Conservation (phyloP, 192 early-diverging fungal species). For the Coemansia biformis region DNA sequence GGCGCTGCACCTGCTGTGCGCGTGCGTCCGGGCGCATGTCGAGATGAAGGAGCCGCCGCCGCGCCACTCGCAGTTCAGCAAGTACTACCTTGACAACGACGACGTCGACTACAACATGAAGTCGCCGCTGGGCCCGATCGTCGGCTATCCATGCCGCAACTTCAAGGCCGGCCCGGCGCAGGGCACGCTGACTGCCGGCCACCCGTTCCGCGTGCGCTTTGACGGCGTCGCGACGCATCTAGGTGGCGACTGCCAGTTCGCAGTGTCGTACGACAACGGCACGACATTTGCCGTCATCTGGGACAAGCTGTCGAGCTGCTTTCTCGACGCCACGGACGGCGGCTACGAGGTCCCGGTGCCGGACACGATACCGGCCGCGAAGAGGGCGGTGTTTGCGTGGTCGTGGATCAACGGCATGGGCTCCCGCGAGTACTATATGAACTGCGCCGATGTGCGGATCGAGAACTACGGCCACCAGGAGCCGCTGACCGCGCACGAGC, state of each 20-base stretch:
- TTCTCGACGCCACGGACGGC: conserved; percentile 38
- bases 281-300: conserved; percentile 58
- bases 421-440: conserved; percentile 63
- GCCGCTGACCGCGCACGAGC: conserved; percentile 42
- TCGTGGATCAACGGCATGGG: conserved; percentile 62
- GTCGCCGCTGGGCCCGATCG: conserved; percentile 38
- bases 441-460: conserved; percentile 61
- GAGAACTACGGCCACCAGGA: conserved; percentile 44
- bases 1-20: conserved; percentile 1
- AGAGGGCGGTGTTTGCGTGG: conserved; percentile 57
- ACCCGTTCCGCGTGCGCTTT: conserved; percentile 49
- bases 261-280: conserved; percentile 58
- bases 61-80: conserved; percentile 44
- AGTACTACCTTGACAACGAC: conserved; percentile 42
- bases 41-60: conserved; percentile 46
- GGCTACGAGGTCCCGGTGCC: conserved; percentile 57
- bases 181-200: conserved; percentile 47
- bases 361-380: conserved; percentile 48
- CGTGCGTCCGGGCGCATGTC: conserved; percentile 22
- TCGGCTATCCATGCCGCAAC: conserved; percentile 46
- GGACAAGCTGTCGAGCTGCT: conserved; percentile 47
- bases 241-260: conserved; percentile 68
- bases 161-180: conserved; percentile 33
- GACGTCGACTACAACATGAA: conserved; percentile 51
- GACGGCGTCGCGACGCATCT: conserved; percentile 53